These are phyloP conservation scores for Agarophyton chilense DNA, from an alignment of 23 red algal species.

Conservation along the genomic window DNA sequence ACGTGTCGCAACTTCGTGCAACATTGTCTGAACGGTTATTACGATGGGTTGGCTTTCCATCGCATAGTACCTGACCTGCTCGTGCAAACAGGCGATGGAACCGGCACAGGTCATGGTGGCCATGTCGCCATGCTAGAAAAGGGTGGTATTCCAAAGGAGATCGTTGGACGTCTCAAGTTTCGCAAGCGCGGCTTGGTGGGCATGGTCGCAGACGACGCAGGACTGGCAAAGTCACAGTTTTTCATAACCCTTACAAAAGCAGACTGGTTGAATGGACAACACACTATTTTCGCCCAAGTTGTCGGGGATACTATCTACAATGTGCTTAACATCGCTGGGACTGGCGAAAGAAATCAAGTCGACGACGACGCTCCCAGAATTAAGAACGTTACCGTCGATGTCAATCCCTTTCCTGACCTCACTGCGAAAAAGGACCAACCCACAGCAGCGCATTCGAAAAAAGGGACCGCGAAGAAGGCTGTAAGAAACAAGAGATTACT, in stretches of 20 bases:
- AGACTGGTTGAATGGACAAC: slow-evolving; percentile 75
- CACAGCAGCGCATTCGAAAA: neutral
- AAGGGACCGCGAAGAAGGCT: neutral
- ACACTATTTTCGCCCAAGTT: slow-evolving; percentile 77
- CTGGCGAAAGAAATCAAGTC: slow-evolving; percentile 47
- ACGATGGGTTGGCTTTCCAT: slow-evolving; percentile 56
- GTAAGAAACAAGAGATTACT: slow-evolving; percentile 32
- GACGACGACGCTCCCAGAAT: slow-evolving; percentile 41
- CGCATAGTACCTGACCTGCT: slow-evolving; percentile 57
- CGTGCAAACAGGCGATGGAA: slow-evolving; percentile 56
- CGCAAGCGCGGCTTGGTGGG: slow-evolving; percentile 42
- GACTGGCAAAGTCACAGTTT: slow-evolving; percentile 67
- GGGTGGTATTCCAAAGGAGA: slow-evolving; percentile 17
- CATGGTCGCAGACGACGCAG: slow-evolving; percentile 55
- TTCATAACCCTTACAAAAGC: slow-evolving; percentile 79
- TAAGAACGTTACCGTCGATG: neutral
- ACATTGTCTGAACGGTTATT: slow-evolving; percentile 34
- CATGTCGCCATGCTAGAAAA: slow-evolving; percentile 1
- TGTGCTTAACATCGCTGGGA: slow-evolving; percentile 26
- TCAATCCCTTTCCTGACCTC: slow-evolving; percentile 39
- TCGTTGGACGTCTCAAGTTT: slow-evolving; percentile 55
- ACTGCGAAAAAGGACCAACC: neutral
- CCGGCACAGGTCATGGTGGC: slow-evolving; percentile 32
- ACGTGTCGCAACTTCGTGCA: slow-evolving; percentile 54
- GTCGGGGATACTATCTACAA: slow-evolving; percentile 65